These are phyloP conservation scores for Ophiostoma sp. DNA, from an alignment of 2,329 filamentous ascomycete genomes.

Conservation along the genomic window DNA sequence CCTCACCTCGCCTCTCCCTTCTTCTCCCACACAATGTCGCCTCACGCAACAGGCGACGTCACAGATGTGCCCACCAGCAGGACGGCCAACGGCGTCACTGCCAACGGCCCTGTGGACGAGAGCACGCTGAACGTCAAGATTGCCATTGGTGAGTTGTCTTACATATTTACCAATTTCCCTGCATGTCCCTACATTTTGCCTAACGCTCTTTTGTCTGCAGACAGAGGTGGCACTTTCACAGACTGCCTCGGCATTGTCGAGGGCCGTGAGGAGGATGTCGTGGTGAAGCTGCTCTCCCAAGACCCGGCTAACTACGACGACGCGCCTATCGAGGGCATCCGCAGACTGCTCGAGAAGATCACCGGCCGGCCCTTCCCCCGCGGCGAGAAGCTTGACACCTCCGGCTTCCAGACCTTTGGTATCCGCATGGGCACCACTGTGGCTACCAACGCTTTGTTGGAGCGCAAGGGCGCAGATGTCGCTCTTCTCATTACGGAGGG, in stretches of 20 bases:
- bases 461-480: conserved; percentile 86
- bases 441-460: conserved; percentile 86
- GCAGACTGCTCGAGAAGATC: conserved; percentile 44
- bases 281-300: conserved; percentile 66
- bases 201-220: neutral
- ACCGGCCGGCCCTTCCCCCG: conserved; percentile 58
- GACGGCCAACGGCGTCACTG: neutral
- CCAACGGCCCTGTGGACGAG: conserved; percentile 4
- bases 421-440: conserved; percentile 89
- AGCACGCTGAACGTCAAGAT: conserved; percentile 12
- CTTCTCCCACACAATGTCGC: neutral
- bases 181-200: neutral
- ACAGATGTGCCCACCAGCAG: neutral
- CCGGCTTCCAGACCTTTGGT: conserved; percentile 38
- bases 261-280: conserved; percentile 38
- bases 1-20: neutral
- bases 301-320: conserved; percentile 68
- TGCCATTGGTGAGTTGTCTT: conserved; percentile 10
- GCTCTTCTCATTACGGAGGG: conserved; percentile 84
- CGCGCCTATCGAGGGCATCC: conserved; percentile 68
- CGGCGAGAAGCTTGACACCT: conserved; percentile 51
- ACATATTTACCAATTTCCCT: neutral
- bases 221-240: conserved; percentile 28
- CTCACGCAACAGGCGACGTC: conserved; percentile 1
- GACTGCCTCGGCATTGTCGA: conserved; percentile 35